Conservation (phyloP, 352 stramenopile species). For the Globisporangium paroecandrum region DNA sequence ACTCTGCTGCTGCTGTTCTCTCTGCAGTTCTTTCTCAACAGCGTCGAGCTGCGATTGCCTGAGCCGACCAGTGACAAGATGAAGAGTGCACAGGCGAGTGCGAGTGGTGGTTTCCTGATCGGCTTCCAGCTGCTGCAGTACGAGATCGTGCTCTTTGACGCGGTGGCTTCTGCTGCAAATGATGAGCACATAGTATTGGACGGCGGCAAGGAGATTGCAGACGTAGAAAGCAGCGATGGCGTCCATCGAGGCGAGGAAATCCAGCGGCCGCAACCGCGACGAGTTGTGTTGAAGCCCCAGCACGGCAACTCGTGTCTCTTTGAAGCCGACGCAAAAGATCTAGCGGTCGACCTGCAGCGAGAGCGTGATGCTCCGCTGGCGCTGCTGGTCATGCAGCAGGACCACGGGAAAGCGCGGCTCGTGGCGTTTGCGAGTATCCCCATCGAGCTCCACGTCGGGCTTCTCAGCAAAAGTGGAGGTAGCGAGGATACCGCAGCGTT, state of each 20-base stretch:
- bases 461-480: slow-evolving; percentile 1
- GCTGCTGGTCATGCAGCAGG: slow-evolving; percentile 33
- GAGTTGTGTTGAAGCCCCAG: slow-evolving; percentile 16
- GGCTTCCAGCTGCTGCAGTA: slow-evolving; percentile 51
- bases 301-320: slow-evolving; percentile 58
- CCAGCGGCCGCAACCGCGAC: neutral
- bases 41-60: slow-evolving; percentile 11
- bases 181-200: neutral
- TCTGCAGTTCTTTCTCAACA: slow-evolving; percentile 36
- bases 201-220: neutral
- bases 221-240: neutral
- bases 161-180: neutral
- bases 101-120: slow-evolving; percentile 16
- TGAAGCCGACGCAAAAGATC: slow-evolving; percentile 24
- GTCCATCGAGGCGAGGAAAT: neutral
- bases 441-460: slow-evolving; percentile 25
- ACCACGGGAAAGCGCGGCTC: slow-evolving; percentile 32
- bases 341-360: slow-evolving; percentile 27
- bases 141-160: slow-evolving; percentile 50
- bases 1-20: slow-evolving; percentile 39
- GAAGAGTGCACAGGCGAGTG: neutral
- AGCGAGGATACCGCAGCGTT: neutral
- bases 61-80: neutral
- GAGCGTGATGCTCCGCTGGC: slow-evolving; percentile 26
- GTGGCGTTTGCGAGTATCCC: slow-evolving; percentile 32